Evolutionary conservation across 2,329 filamentous ascomycete species (phyloP), one percentile per base, ranked within the genome.

Genomic region (Colletotrichum sp.): DNA sequence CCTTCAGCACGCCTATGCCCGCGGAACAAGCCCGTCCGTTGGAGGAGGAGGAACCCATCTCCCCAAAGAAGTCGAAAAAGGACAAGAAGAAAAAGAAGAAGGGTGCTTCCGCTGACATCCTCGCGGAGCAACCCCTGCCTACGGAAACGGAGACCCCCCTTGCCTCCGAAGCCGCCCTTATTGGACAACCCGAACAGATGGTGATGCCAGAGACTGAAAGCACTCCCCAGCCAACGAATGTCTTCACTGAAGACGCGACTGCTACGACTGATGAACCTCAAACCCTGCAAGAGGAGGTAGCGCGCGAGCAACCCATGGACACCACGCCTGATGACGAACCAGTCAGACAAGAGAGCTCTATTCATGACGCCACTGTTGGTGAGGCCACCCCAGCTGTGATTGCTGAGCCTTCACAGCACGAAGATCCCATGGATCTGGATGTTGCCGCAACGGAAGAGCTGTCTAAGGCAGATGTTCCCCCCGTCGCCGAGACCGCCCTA

Each of bases 41-140:
- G 32, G 48, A 68, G 12, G 52, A 68, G 21, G 36, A 68, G 16
- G 36, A 59, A n/a, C 32, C 66, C 13, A 6, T 24, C 21, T 30
- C 26, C 13, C 78, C 77, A 48, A 80, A 79, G 71, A 77, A 76
- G 69, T 79, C 81, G 71, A 79, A 82, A 71, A 82, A 81, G 76
- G 81, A 63, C 32, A 63, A 63, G 13, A 63, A 63, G 30, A 63
- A 63, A 21, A 63, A 36, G n/a, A 63, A 63, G 9, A 63, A 63
- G 59, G 59, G n/a, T 28, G 16, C 16, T 34, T 36, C 59, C 32
- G 59, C 16, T 15, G 59, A 63, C n/a, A 28, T 21, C 10, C 28
- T 24, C 21, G 59, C 34, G 6, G 59, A 63, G 32, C 59, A 63
- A 34, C 59, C 26, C 30, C 28, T 36, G 30, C 30, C 59, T 24